Base-by-base conservation (phyloP, 2,329 filamentous ascomycete genomes). In the Colletotrichum sojae region DNA sequence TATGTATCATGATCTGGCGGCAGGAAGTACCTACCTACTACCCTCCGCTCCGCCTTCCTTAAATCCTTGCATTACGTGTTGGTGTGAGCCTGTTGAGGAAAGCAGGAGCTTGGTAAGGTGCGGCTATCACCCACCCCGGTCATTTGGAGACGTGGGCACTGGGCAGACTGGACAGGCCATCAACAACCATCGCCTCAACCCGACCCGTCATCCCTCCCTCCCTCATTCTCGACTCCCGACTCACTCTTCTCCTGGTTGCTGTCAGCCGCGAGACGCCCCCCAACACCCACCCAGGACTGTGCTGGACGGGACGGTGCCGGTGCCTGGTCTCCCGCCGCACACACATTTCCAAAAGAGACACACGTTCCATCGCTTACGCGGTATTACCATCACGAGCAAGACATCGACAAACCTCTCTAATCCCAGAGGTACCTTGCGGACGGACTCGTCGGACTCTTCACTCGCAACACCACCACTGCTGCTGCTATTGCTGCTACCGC, bases 271-370 rank as follows among this genome's bases (percentile, higher is more conserved):
- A 36, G 8, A 36, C 31, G 8, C 9, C 6, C 45, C 45, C 16
- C 16, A 18, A 16, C 45, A 46, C 45, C 57, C 43, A 20, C 13
- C 15, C 39, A 46, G 59, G 6, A 62, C 46, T 49, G 49, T 20
- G 20, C 20, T 20, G 20, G 48, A 25, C 48, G 40, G 22, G 27
- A 55, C 27, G 27, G 52, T 43, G 31, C 27, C 43, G 22, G 61
- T 55, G 36, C 66, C 66, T 69, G 46, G 61, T 51, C 36, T 59
- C 49, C 66, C 66, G 60, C 27, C 46, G 22, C 36, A 46, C 43
- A 57, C 40, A 36, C 51, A 53, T n/a, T n/a, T 13, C 22, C 9
- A 53, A 16, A 13, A 31, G 22, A 40, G 36, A 57, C 5, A 57
- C 20, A 46, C n/a, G n/a, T 16, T 15, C 31, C 31, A 36, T 36